phyloP scores from a whole-genome alignment of 352 stramenopile genomes.

The Phytophthora tentaculata region DNA sequence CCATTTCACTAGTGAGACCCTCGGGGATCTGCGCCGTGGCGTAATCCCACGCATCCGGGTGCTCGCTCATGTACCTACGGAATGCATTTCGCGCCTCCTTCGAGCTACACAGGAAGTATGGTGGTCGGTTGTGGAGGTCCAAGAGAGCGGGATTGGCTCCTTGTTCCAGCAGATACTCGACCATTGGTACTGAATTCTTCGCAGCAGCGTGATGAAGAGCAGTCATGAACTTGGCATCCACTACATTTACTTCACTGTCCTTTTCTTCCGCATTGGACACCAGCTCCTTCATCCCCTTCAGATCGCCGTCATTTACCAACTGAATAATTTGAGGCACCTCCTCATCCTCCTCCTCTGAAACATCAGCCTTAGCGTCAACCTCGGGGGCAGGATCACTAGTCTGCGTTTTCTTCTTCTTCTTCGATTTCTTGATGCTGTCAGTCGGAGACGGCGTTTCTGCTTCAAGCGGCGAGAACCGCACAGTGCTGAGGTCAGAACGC shows the following conservation, averaged over 20 bases:
- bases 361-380: constrained; percentile 11
- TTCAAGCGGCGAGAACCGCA: constrained; percentile 66
- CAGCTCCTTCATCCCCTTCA: constrained; percentile 48
- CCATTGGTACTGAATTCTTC: constrained; percentile 49
- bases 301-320: constrained; percentile 41
- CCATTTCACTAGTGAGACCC: constrained; percentile 78
- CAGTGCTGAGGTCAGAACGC: constrained; percentile 69
- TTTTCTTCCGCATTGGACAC: constrained; percentile 30
- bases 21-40: constrained; percentile 71
- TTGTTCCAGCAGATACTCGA: constrained; percentile 79
- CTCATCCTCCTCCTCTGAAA: constrained; percentile 20
- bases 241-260: constrained; percentile 54
- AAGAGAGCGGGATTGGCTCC: constrained; percentile 86
- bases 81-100: constrained; percentile 94
- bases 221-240: constrained; percentile 78
- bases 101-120: constrained; percentile 90
- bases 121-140: constrained; percentile 79
- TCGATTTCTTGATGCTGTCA: constrained; percentile 33
- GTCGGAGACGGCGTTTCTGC: constrained; percentile 19
- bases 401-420: constrained; percentile 39
- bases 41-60: constrained; percentile 89
- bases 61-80: constrained; percentile 81
- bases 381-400: not conserved
- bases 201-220: constrained; percentile 75
- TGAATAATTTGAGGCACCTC: constrained; percentile 51